Evolutionary conservation across 192 early-diverging fungal genomes (phyloP), one percentile per base, ranked within the genome.

Genomic region (Irineochytrium annulatum): DNA sequence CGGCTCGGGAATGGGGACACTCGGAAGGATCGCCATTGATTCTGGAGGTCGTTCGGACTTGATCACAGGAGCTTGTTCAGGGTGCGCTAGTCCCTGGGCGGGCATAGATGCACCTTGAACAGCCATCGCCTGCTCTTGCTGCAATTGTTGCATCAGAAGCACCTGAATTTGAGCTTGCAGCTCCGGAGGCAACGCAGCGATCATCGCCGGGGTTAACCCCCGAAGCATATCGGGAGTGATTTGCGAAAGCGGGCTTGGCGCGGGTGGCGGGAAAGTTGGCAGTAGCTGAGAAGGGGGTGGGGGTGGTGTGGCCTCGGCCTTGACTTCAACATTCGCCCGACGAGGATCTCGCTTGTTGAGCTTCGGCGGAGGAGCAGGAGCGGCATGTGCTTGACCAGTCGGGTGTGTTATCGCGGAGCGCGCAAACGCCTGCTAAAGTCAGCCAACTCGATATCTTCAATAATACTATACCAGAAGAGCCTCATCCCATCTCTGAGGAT

Each of bases 51-150:
- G n/a, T n/a, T n/a, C 5, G 20, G 31, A 41, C 24, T 68, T 49
- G 11, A 62, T 65, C 6, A 62, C 52, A 13, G 52, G 22, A n/a
- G 52, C 26, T 17, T 53, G 63, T 28, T 11, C 44, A 37, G 57
- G 55, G 22, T 62, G 11, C 11, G 11, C 6, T 20, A 8, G 11
- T 22, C 26, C 46, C 6, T 49, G 26, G 6, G 24, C 22, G 17
- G 46, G 46, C 8, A 49, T 5, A 8, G 8, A 41, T 13, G 37
- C 37, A 8, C n/a, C 37, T 41, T 8, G 37, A 41, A 41, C 37
- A 41, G n/a, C 37, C 37, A 41, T n/a, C 37, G 8, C 11, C 37
- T 41, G 37, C 37, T 41, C 37, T n/a, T 8, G 37, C n/a, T 13
- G 37, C 37, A n/a, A 41, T 41, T n/a, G 8, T 41, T 41, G 37